Conservation (phyloP, 331 rosid genomes). For the Quercus phellos region DNA sequence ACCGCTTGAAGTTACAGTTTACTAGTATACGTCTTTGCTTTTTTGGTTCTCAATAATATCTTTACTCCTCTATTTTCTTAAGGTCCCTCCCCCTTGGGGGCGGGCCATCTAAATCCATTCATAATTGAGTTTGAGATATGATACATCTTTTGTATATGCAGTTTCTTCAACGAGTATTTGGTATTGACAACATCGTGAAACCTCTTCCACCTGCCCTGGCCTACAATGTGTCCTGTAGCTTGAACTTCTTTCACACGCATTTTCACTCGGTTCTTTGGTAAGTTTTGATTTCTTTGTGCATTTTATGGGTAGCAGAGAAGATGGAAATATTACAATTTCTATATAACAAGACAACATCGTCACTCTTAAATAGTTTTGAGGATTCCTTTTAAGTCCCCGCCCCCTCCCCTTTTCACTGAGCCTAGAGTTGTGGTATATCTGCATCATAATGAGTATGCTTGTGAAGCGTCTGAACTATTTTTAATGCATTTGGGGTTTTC, state of each 20-base stretch:
- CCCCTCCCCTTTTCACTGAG: too few species aligned
- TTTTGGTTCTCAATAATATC: too few species aligned
- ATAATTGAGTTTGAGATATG: too few species aligned
- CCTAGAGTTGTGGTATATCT: neutral
- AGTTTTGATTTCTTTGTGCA: constrained; percentile 19
- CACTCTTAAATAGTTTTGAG: too few species aligned
- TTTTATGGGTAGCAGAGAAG: constrained; percentile 1
- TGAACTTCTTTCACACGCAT: constrained; percentile 92
- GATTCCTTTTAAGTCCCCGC: too few species aligned
- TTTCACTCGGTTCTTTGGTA: constrained; percentile 95
- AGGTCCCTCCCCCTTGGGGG: too few species aligned
- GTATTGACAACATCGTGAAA: constrained; percentile 47
- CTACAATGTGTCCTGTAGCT: constrained; percentile 79
- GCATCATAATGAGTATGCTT: neutral
- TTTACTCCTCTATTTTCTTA: too few species aligned
- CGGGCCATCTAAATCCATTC: too few species aligned
- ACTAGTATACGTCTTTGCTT: neutral
- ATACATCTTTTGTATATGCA: too few species aligned
- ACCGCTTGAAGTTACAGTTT: neutral
- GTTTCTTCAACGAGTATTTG: too few species aligned
- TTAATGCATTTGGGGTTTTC: too few species aligned
- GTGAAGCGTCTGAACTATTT: neutral
- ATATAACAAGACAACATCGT: neutral
- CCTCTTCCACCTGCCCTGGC: constrained; percentile 89
- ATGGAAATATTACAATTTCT: constrained; percentile 1